Evolutionary conservation across 345 rosid genomes (phyloP).

Genomic region (Kandelia obovata): DNA sequence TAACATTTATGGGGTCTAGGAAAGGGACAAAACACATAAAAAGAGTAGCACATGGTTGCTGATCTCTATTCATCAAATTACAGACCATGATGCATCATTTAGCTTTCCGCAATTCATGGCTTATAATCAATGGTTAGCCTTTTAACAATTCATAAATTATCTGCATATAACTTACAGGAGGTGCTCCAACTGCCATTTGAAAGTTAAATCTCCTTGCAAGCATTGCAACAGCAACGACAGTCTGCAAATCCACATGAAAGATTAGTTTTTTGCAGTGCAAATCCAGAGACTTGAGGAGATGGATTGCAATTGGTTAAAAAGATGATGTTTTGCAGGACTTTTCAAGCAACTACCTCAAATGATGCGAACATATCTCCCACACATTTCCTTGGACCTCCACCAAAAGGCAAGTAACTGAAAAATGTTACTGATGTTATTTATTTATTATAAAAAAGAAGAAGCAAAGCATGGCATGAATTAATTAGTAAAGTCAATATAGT

Average conservation of each 20-base stretch:
- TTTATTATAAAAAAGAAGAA: neutral
- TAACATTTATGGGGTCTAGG: too few species aligned
- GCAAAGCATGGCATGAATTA: neutral
- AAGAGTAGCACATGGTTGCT: too few species aligned
- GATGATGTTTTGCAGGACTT: neutral
- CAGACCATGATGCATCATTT: too few species aligned
- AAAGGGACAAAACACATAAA: too few species aligned
- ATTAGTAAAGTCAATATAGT: neutral
- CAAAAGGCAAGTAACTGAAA: slow-evolving; percentile 91
- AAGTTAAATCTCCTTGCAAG: slow-evolving; percentile 75
- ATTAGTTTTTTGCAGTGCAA: neutral
- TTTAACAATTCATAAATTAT: too few species aligned
- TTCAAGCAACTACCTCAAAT: slow-evolving; percentile 59
- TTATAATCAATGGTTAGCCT: too few species aligned
- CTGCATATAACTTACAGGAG: slow-evolving; percentile 52
- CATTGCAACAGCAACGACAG: slow-evolving; percentile 84
- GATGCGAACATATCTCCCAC: slow-evolving; percentile 94
- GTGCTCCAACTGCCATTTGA: slow-evolving; percentile 77
- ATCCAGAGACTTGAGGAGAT: neutral
- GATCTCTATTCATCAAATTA: too few species aligned
- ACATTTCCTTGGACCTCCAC: slow-evolving; percentile 96
- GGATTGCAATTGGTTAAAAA: neutral
- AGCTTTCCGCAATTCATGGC: too few species aligned
- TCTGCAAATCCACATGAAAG: slow-evolving; percentile 36
- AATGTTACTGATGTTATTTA: slow-evolving; percentile 2